These are phyloP conservation scores for Sclerospora graminicola DNA, from an alignment of 352 stramenopile species.

Conservation along the genomic window DNA sequence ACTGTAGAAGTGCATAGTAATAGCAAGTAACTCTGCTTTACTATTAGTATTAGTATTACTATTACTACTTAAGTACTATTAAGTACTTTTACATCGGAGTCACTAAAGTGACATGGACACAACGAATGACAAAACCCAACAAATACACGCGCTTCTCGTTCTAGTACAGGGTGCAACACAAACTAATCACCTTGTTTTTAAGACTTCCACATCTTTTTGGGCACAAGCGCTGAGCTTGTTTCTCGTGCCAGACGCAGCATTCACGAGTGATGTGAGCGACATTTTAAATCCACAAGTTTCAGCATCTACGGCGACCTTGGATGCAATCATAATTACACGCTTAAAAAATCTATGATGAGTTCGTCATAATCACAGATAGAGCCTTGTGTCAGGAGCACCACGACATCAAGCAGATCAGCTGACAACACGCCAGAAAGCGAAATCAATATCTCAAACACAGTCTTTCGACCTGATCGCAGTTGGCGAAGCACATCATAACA, in stretches of 20 bases:
- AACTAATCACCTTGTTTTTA: conserved; percentile 61
- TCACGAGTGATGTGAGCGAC: conserved; percentile 54
- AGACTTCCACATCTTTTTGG: conserved; percentile 62
- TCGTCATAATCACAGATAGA: conserved; percentile 63
- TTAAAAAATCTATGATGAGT: conserved; percentile 67
- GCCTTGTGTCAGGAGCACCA: conserved; percentile 68
- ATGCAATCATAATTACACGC: conserved; percentile 58
- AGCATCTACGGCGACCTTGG: conserved; percentile 58
- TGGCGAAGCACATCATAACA: conserved; percentile 60
- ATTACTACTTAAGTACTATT: too few species aligned
- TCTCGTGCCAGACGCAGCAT: conserved; percentile 39
- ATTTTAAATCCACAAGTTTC: conserved; percentile 62
- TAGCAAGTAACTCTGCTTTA: too few species aligned
- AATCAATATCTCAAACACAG: conserved; percentile 65
- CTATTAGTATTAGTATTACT: too few species aligned
- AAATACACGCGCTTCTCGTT: too few species aligned
- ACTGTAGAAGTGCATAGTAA: too few species aligned
- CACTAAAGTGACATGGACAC: too few species aligned
- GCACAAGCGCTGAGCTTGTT: conserved; percentile 29
- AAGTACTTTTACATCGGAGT: too few species aligned
- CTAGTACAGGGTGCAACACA: conserved; percentile 74
- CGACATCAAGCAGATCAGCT: conserved; percentile 66
- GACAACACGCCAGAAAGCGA: conserved; percentile 51
- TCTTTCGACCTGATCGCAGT: conserved; percentile 55
- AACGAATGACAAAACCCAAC: too few species aligned